Base-by-base conservation (phyloP, 805 yeast genomes). In the Metschnikowia cerradonensis region DNA sequence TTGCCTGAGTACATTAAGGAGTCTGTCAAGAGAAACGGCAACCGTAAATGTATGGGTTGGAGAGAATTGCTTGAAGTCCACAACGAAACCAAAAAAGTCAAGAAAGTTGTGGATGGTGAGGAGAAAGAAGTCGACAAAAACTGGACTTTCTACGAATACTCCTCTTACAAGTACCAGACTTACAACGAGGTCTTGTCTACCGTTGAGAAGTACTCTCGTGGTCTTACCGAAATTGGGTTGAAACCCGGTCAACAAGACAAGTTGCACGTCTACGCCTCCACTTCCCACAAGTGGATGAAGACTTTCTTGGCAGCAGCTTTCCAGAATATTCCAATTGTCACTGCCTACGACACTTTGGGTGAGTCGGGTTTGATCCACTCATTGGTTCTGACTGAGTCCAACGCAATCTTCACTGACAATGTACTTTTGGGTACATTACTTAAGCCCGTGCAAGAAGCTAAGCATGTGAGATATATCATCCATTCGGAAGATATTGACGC, bases 311-410 rank as follows among this genome's bases (percentile, higher is more conserved):
- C 91, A 14, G 78, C 89, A 48, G 81, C 82, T 60, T 75, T 90
- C 47, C 97, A 90, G 69, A 71, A 79, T 45, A 84, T 94, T 53
- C 88, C 98, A 22, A 79, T 87, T 51, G 98, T 90, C 38, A 94
- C 99, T 14, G 98, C 99, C 36, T 94, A 94, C 69, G 97, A 91
- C 68, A 90, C 97, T 40, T 77, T 91, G 58, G 97, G 97, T 51
- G 96, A 90, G 69, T 78, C 79, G 35, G 96, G 96, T 22, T 78
- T 91, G 63, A 86, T 85, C 51, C 96, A 87, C 70, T 90, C 97
- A 2, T 76, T 94, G 63, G 77, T 79, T 38, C 88, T 91, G 72
- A 90, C 98, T 3, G 88, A 78, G 45, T 82, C 96, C 26, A 76
- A 70, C 48, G 96, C 85, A 20, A 76, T 94, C 52, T 90, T 86